Conservation (phyloP, 805 yeast species). For the Ogataea ganodermae region DNA sequence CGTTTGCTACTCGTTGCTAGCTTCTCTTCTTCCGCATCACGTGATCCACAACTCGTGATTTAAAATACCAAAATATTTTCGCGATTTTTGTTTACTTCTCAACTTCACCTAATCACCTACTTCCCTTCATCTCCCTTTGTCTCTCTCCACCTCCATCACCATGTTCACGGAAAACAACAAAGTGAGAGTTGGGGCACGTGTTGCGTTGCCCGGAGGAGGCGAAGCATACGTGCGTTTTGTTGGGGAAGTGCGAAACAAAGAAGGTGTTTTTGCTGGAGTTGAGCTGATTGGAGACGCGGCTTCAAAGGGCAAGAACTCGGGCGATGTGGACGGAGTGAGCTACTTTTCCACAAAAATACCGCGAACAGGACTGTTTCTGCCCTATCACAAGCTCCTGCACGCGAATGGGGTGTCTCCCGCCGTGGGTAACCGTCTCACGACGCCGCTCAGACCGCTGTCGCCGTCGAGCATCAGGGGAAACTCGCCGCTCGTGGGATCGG, state of each 20-base stretch:
- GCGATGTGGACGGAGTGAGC: constrained; percentile 69
- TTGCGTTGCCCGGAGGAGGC: constrained; percentile 63
- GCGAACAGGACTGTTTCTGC: constrained; percentile 74
- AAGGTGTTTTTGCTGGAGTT: constrained; percentile 82
- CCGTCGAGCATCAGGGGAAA: constrained; percentile 9
- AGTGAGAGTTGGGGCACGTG: constrained; percentile 22
- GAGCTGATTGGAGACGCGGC: constrained; percentile 72
- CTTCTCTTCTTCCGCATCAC: too few species aligned
- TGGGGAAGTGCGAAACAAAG: constrained; percentile 72
- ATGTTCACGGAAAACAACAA: background rate
- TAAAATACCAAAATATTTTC: too few species aligned
- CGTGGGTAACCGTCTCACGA: background rate
- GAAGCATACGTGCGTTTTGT: constrained; percentile 66
- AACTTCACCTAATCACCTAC: too few species aligned
- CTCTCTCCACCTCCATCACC: background rate
- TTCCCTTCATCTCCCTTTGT: background rate
- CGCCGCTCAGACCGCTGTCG: constrained; percentile 17
- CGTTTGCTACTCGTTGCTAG: too few species aligned
- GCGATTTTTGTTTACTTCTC: background rate
- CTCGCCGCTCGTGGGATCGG: constrained; percentile 15
- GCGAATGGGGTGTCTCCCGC: constrained; percentile 18
- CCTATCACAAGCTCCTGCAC: constrained; percentile 44
- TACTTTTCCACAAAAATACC: constrained; percentile 70
- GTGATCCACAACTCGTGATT: too few species aligned
- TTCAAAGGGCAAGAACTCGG: constrained; percentile 78